Base-by-base conservation (phyloP, 805 yeast genomes). In the Saccharomyces mikatae region DNA sequence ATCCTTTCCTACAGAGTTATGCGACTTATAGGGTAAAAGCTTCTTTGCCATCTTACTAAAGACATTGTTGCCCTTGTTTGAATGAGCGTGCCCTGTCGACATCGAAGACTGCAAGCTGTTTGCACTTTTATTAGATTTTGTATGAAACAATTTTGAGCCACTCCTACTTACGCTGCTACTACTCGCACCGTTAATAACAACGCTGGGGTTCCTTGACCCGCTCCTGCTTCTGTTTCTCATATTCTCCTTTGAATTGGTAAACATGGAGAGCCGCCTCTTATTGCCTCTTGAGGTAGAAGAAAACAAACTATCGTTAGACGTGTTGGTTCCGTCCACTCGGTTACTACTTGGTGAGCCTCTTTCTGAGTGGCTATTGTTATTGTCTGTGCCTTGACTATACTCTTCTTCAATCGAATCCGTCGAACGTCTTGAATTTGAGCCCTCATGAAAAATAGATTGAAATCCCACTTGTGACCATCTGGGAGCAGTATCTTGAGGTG, bases 341-440 rank as follows among this genome's bases (percentile, higher is more conserved):
- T 36, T 21, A 17, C 44, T 17, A 36, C 24, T 36, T 21, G 44
- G 17, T n/a, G 24, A 36, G 13, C 44, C 44, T 36, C 6, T 8
- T 36, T 36, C 44, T 3, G 24, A 36, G 13, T 36, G 44, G 10
- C 24, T 22, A 17, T 36, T 24, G 44, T 36, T 10, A 17, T 36
- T 36, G 13, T 36, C 44, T 6, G 44, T 8, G 13, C 17, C 44
- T 36, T 36, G 44, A 17, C 13, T 36, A 24, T 17, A 36, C 22
- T 55, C 62, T 57, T 51, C 58, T 57, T 46, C 54, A 58, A 32
- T 59, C 58, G 22, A 63, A 60, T 44, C 60, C 58, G 26, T 59
- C 60, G 36, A 60, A 62, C 27, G 65, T 63, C 4, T 36, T 36
- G 44, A 67, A 65, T 48, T 63, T 66, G 41, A 66, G 65, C 5